phyloP scores from a whole-genome alignment of 208 protist genomes.

The Trypanosomatidae sp. region DNA sequence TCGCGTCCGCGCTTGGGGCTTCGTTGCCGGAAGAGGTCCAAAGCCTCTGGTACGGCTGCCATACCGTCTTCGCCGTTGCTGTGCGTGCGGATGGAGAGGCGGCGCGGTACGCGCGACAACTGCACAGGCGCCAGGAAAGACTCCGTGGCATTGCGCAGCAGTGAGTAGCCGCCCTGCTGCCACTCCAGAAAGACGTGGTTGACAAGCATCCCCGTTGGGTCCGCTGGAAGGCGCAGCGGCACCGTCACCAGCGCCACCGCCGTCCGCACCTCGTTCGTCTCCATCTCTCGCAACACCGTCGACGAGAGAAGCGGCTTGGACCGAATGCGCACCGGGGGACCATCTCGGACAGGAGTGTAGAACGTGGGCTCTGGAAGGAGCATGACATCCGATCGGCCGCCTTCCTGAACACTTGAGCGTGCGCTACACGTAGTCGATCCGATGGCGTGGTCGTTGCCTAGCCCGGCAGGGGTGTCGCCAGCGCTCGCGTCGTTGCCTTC shows the following conservation, averaged over 20 bases:
- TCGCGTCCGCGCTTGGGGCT: background rate
- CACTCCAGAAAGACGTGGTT: conserved; percentile 57
- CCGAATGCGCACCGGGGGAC: conserved; percentile 47
- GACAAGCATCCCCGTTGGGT: background rate
- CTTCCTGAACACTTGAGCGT: background rate
- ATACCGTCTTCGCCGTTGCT: conserved; percentile 8
- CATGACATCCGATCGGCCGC: background rate
- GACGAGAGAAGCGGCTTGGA: conserved; percentile 37
- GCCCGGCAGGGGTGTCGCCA: background rate
- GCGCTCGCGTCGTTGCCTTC: background rate
- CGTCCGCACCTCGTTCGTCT: conserved; percentile 71
- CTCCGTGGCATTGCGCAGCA: conserved; percentile 46
- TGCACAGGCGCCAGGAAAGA: conserved; percentile 52
- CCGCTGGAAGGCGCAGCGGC: conserved; percentile 1
- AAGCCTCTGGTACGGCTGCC: conserved; percentile 5
- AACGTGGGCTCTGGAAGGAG: conserved; percentile 36
- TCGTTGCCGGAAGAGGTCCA: conserved; percentile 16
- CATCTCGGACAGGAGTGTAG: conserved; percentile 50
- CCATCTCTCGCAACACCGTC: conserved; percentile 43
- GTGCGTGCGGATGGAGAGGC: conserved; percentile 24
- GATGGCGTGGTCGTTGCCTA: background rate
- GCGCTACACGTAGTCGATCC: background rate
- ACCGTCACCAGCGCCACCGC: conserved; percentile 42
- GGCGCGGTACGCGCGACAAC: conserved; percentile 26
- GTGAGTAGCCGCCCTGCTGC: conserved; percentile 65